These are phyloP conservation scores for Beauveria varroae DNA, from an alignment of 2,329 filamentous ascomycete species.

Conservation along the genomic window DNA sequence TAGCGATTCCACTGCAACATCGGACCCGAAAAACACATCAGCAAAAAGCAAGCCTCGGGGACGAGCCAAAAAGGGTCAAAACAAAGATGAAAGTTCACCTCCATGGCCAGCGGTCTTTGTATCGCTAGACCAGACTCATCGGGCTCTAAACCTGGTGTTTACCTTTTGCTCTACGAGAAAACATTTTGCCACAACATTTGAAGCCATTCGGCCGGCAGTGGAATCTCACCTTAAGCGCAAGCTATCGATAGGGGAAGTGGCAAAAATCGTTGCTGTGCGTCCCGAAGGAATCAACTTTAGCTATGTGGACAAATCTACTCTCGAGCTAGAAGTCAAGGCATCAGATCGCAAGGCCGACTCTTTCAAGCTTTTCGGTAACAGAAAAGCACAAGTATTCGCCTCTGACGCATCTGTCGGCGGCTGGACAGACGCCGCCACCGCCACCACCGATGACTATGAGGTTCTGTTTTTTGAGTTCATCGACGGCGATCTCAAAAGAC, in stretches of 20 bases:
- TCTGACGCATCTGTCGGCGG: slow-evolving; percentile 52
- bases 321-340: slow-evolving; percentile 72
- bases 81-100: slow-evolving; percentile 19
- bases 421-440: slow-evolving; percentile 36
- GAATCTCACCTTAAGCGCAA: slow-evolving; percentile 71
- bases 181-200: slow-evolving; percentile 84
- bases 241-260: slow-evolving; percentile 70
- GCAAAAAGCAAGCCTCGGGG: neutral
- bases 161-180: slow-evolving; percentile 94
- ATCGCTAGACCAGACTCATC: slow-evolving; percentile 65
- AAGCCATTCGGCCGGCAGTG: slow-evolving; percentile 77
- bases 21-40: neutral
- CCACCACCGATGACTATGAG: slow-evolving; percentile 41
- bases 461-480: slow-evolving; percentile 88
- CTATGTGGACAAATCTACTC: slow-evolving; percentile 76
- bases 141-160: slow-evolving; percentile 83
- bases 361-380: slow-evolving; percentile 42
- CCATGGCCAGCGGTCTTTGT: slow-evolving; percentile 72
- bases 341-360: slow-evolving; percentile 53
- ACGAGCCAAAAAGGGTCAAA: neutral
- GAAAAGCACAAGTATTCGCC: slow-evolving; percentile 41
- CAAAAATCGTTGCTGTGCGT: slow-evolving; percentile 69
- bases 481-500: slow-evolving; percentile 81
- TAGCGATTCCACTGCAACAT: slow-evolving; percentile 4
- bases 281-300: slow-evolving; percentile 74